Percentiles rank a stretch among this genome's conserved stretches.
Conservation (phyloP, 768 basidiomycete genomes). For the Russula compacta region DNA sequence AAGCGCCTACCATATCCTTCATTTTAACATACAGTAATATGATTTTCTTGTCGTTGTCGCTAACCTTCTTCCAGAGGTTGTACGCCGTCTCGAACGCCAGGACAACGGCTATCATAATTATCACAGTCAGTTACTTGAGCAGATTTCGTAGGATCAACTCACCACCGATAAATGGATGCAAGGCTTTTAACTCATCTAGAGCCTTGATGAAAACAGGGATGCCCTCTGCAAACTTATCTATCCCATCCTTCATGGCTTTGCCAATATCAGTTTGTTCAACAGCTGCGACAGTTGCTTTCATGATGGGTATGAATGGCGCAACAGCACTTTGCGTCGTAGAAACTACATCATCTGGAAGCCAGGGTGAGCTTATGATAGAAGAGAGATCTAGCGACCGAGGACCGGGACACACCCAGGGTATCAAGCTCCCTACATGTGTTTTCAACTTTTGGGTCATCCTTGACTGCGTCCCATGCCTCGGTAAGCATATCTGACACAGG, state of each 20-base stretch:
- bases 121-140: not conserved
- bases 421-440: not conserved
- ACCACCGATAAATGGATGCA: slow-evolving; percentile 28
- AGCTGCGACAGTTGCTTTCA: not conserved
- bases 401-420: not conserved
- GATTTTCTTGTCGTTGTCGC: slow-evolving; percentile 45
- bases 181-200: slow-evolving; percentile 23
- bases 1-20: slow-evolving; percentile 36
- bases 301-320: not conserved
- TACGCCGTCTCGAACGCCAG: slow-evolving; percentile 43
- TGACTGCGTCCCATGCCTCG: not conserved
- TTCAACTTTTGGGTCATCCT: not conserved
- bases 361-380: not conserved
- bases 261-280: not conserved
- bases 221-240: slow-evolving; percentile 22
- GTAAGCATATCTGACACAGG: not conserved
- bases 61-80: slow-evolving; percentile 37
- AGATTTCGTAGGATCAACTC: not conserved
- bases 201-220: slow-evolving; percentile 24
- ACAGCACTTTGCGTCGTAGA: not conserved
- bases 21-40: slow-evolving; percentile 39
- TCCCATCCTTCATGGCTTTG: slow-evolving; percentile 13
- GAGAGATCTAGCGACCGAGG: not conserved
- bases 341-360: not conserved
- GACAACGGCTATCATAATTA: slow-evolving; percentile 31